phyloP scores from a whole-genome alignment of 2,329 filamentous ascomycete species.

The Thelonectria blattea region DNA sequence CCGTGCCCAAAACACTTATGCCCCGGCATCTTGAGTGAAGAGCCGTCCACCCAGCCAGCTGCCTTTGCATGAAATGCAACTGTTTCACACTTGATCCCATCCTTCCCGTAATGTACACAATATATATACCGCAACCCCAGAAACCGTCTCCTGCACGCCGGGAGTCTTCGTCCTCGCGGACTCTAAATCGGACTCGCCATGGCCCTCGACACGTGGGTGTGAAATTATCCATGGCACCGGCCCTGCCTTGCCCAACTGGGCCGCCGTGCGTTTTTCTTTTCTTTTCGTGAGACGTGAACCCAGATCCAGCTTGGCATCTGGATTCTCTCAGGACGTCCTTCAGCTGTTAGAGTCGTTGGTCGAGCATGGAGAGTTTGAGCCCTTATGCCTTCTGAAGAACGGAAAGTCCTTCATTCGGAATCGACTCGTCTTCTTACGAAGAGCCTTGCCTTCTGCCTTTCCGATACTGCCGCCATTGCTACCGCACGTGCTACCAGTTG shows the following conservation, averaged over 20 bases:
- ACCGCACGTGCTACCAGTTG: slow-evolving; percentile 30
- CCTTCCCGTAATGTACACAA: slow-evolving; percentile 35
- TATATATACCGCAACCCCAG: slow-evolving; percentile 32
- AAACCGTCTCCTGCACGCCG: slow-evolving; percentile 18
- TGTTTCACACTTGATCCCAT: slow-evolving; percentile 4
- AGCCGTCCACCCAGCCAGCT: slow-evolving; percentile 21
- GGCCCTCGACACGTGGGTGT: slow-evolving; percentile 12
- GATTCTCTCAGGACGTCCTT: slow-evolving; percentile 29
- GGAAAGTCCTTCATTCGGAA: slow-evolving; percentile 68
- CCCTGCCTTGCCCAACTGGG: background rate
- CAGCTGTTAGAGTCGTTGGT: slow-evolving; percentile 44
- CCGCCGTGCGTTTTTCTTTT: background rate
- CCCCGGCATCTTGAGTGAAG: slow-evolving; percentile 21
- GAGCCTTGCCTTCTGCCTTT: slow-evolving; percentile 54
- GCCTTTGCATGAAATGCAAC: background rate
- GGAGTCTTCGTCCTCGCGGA: slow-evolving; percentile 10
- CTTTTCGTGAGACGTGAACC: slow-evolving; percentile 1
- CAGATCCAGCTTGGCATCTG: slow-evolving; percentile 12
- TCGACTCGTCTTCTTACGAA: slow-evolving; percentile 68
- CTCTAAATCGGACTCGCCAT: slow-evolving; percentile 16
- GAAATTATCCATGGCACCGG: slow-evolving; percentile 7
- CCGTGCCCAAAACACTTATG: slow-evolving; percentile 25
- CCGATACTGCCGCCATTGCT: slow-evolving; percentile 50
- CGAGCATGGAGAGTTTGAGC: slow-evolving; percentile 42
- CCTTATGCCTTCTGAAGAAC: slow-evolving; percentile 62